Evolutionary conservation across 225 moss, liverwort and hornwort species (phyloP).

Genomic region (Asterella californica): DNA sequence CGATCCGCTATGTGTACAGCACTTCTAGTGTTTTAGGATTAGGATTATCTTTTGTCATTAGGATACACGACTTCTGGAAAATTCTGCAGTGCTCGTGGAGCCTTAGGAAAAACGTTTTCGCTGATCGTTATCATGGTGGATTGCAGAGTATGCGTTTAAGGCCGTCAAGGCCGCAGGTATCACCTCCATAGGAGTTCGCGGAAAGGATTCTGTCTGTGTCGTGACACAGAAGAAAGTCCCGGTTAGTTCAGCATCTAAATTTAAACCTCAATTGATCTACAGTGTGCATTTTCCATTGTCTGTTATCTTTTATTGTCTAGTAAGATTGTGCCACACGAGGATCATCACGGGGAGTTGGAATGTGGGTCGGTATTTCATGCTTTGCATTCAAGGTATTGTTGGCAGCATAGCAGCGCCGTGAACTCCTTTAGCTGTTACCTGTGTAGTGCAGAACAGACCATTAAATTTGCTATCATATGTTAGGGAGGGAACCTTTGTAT

Average conservation of each 20-base stretch:
- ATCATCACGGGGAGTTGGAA: neutral
- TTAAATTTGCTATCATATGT: neutral
- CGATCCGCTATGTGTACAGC: neutral
- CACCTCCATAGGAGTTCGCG: conserved; percentile 89
- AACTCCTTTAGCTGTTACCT: neutral
- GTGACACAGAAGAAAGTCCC: conserved; percentile 97
- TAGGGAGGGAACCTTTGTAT: neutral
- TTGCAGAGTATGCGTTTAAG: conserved; percentile 85
- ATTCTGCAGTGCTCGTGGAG: neutral
- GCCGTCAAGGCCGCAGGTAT: conserved; percentile 88
- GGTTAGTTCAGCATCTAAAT: conserved; percentile 31
- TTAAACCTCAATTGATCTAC: neutral
- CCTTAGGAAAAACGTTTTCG: neutral
- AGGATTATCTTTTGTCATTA: neutral
- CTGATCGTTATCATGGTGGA: conserved; percentile 6
- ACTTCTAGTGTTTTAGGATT: neutral
- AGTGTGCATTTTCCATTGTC: neutral
- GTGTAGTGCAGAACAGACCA: neutral
- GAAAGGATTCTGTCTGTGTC: conserved; percentile 84
- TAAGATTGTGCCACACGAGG: neutral
- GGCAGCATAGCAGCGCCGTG: neutral
- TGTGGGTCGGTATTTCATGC: neutral
- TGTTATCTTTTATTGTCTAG: neutral
- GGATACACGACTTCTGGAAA: neutral
- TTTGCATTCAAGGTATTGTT: neutral